A percentile compares a stretch with the other conserved stretches of the same genome.
These are phyloP conservation scores for Diversispora epigaea DNA, from an alignment of 192 early-diverging fungal species.

Conservation along the genomic window DNA sequence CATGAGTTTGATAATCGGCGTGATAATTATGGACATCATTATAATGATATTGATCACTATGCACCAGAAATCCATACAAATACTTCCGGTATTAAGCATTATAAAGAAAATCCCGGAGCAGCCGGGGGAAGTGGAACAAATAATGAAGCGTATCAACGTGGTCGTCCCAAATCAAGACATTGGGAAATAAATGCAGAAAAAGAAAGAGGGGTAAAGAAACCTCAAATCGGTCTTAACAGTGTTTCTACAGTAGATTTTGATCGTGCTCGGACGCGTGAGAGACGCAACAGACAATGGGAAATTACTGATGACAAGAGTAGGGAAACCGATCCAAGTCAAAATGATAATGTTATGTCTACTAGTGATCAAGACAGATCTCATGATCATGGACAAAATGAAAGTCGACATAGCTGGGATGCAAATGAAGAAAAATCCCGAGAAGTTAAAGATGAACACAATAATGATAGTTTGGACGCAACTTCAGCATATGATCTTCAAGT, in stretches of 20 bases:
- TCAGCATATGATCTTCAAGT: background rate
- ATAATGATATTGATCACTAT: conserved; percentile 8
- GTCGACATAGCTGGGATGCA: background rate
- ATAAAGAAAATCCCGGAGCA: background rate
- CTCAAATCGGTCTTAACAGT: background rate
- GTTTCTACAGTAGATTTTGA: background rate
- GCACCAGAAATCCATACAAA: background rate
- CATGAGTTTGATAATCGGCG: conserved; percentile 2
- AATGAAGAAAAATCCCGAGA: background rate
- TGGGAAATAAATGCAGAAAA: conserved; percentile 10
- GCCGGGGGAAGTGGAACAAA: background rate
- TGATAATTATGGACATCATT: background rate
- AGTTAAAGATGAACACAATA: background rate
- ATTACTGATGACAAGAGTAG: background rate
- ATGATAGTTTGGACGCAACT: background rate
- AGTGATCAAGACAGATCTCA: background rate
- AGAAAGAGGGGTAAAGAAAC: conserved; percentile 3
- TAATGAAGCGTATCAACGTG: background rate
- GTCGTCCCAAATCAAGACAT: conserved; percentile 11
- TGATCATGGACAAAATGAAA: conserved; percentile 1
- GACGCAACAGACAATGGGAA: conserved; percentile 9
- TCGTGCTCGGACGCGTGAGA: conserved; percentile 3
- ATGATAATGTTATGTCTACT: background rate
- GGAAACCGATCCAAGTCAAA: background rate
- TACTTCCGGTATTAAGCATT: background rate